phyloP scores from a whole-genome alignment of 164 flowering plant species.

The Umbellularia californica region DNA sequence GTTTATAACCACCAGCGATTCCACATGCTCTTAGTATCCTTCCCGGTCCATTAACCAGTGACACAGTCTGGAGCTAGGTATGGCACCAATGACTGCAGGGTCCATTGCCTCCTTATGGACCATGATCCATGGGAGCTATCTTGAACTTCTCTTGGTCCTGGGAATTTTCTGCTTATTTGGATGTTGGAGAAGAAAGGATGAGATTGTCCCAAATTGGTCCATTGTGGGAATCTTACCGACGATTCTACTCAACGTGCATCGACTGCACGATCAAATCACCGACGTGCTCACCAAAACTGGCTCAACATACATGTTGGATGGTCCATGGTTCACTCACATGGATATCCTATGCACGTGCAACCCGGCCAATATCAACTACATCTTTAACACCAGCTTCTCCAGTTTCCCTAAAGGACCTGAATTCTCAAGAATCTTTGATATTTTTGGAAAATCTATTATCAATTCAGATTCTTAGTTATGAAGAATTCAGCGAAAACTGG shows the following conservation, averaged over 20 bases:
- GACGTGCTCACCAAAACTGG: constrained; percentile 2
- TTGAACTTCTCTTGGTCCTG: no score
- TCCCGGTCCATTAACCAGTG: no score
- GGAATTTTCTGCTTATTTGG: no score
- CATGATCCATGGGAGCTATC: no score
- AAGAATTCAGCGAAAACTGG: constrained; percentile 10
- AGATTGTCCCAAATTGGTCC: not conserved
- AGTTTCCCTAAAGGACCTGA: constrained; percentile 37
- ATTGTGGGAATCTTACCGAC: not conserved
- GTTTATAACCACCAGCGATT: no score
- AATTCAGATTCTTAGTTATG: constrained; percentile 22
- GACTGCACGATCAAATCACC: not conserved
- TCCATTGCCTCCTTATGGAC: no score
- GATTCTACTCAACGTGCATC: not conserved
- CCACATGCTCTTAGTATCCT: no score
- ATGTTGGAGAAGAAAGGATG: not conserved
- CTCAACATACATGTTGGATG: constrained; percentile 17
- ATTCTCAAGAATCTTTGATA: constrained; percentile 31
- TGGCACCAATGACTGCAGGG: no score
- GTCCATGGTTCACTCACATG: constrained; percentile 24
- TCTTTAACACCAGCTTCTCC: constrained; percentile 25
- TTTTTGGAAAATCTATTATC: constrained; percentile 45
- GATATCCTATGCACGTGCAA: constrained; percentile 23
- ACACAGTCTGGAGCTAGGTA: no score
- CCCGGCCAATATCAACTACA: constrained; percentile 28